Evolutionary conservation across 1,284 basidiomycete genomes (phyloP), one percentile per base, ranked within the genome.

Genomic region (Malassezia furfur): DNA sequence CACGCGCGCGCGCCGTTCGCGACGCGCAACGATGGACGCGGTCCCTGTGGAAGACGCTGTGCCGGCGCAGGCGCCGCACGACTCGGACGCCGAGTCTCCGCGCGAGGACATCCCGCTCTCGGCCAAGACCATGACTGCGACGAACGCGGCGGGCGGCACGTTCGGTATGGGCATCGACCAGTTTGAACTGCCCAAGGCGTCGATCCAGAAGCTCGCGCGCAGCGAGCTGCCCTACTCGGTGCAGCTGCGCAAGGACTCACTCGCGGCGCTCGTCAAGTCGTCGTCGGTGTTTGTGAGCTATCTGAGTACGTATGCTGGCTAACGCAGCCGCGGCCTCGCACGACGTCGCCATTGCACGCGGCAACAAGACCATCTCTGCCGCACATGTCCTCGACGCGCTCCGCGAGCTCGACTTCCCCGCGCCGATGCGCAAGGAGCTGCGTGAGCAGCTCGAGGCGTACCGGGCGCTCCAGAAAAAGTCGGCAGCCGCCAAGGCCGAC

Each of bases 241-340:
- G 36, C 52, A 54, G 47, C 48, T 62, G 35, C 49, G 59, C n/a
- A 57, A 57, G 17, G 59, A 61, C 17, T 46, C 57, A 6, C n/a
- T 54, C 9, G 49, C 47, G 11, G 59, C 50, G 8, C 51, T 61
- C 11, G 57, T 61, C 12, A 61, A 61, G 48, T 48, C 54, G 5
- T 38, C 56, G 12, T 58, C 59, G 8, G 59, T 61, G 7, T 61
- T 61, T 43, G 52, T 59, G 40, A 61, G 52, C 54, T 61, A 61
- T 35, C 35, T 61, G 22, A 52, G 54, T 57, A 48, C 49, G 54
- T 57, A 12, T 32, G 10, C 35, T 3, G 5, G 21, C 35, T 17
- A 45, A 37, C 22, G 10, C 36, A 57, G 54, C 55, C 17, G 54
- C 57, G 9, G 55, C 56, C 6, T 57, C 59, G 46, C 52, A 53